Evolutionary conservation across 768 basidiomycete species (phyloP).

Genomic region (Nidularia sp.): DNA sequence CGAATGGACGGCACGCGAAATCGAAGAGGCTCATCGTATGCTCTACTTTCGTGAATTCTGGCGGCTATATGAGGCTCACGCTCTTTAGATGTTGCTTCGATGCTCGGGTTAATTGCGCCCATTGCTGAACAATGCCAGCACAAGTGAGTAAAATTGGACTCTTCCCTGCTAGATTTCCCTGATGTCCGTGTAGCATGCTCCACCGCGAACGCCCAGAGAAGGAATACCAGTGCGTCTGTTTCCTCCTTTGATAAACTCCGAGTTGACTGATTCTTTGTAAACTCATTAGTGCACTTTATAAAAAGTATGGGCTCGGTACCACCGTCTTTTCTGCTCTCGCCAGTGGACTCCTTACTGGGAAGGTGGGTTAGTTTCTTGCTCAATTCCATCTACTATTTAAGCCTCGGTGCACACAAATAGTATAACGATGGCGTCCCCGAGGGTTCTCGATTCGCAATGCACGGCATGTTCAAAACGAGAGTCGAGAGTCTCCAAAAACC

Average conservation of each 20-base stretch:
- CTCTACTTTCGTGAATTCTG: constrained; percentile 1
- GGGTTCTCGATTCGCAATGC: constrained; percentile 65
- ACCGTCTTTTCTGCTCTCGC: constrained; percentile 76
- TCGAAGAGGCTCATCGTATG: constrained; percentile 63
- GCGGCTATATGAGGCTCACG: neutral
- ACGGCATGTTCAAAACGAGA: constrained; percentile 51
- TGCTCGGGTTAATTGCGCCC: constrained; percentile 63
- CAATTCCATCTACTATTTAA: neutral
- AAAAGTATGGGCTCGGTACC: constrained; percentile 62
- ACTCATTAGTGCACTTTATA: constrained; percentile 50
- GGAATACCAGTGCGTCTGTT: constrained; percentile 55
- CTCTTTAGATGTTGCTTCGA: constrained; percentile 56
- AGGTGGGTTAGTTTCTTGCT: constrained; percentile 33
- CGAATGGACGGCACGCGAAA: constrained; percentile 72
- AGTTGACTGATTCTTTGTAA: constrained; percentile 1
- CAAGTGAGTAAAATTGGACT: constrained; percentile 36
- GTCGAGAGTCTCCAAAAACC: constrained; percentile 49
- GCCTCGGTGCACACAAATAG: constrained; percentile 16
- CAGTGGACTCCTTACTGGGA: constrained; percentile 75
- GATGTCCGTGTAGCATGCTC: constrained; percentile 52
- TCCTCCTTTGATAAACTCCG: neutral
- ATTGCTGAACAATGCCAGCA: constrained; percentile 77
- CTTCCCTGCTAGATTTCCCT: neutral
- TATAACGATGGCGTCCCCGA: constrained; percentile 76
- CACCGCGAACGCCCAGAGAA: constrained; percentile 78